Evolutionary conservation across 2,329 filamentous ascomycete species (phyloP).

Genomic region (Septoria linicola): DNA sequence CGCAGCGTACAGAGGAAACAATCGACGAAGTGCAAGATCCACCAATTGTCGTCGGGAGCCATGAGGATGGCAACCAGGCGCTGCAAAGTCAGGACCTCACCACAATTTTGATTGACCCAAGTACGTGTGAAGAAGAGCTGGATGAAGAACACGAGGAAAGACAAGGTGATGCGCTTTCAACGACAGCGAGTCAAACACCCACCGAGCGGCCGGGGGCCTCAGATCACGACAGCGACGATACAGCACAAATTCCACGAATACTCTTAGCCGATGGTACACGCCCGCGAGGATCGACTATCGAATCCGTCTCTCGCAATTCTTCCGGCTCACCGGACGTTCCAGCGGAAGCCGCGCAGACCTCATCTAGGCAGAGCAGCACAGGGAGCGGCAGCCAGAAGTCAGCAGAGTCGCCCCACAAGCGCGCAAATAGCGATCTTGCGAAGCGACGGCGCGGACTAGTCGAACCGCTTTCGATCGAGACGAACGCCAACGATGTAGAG

Average conservation of each 20-base stretch:
- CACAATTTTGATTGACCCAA: background rate
- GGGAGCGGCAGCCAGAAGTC: background rate
- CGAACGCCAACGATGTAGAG: conserved; percentile 41
- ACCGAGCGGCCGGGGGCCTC: conserved; percentile 14
- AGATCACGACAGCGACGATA: conserved; percentile 14
- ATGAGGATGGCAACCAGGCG: background rate
- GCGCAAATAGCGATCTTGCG: conserved; percentile 32
- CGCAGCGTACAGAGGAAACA: conserved; percentile 17
- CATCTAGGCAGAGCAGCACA: background rate
- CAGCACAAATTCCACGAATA: conserved; percentile 16
- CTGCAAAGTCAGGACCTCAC: background rate
- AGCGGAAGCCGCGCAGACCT: background rate
- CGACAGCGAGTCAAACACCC: conserved; percentile 17
- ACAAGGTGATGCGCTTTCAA: conserved; percentile 14
- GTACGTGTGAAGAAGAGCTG: conserved; percentile 2
- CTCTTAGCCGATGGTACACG: conserved; percentile 26
- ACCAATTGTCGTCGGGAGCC: background rate
- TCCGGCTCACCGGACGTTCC: background rate
- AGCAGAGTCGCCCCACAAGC: background rate
- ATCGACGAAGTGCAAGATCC: conserved; percentile 12
- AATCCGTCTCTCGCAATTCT: conserved; percentile 6
- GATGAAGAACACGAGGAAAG: conserved; percentile 4
- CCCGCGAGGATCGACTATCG: conserved; percentile 6
- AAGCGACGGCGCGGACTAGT: conserved; percentile 43
- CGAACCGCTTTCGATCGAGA: conserved; percentile 41